These are phyloP conservation scores for Verticillium nonalfalfae DNA, from an alignment of 2,329 filamentous ascomycete genomes.

Conservation along the genomic window DNA sequence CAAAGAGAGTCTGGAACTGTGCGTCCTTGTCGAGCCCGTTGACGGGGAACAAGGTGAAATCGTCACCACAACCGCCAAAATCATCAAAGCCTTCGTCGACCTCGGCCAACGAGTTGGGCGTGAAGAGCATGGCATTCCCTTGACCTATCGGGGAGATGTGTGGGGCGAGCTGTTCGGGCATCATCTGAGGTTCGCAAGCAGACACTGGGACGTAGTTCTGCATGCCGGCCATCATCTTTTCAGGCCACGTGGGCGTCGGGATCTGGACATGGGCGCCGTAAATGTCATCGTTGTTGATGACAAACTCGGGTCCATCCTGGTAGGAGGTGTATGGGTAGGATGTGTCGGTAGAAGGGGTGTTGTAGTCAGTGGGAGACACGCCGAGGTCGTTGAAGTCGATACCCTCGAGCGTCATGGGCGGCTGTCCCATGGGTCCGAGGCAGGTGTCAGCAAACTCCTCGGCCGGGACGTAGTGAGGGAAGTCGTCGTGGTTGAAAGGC, in stretches of 20 bases:
- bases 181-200: slow-evolving; percentile 28
- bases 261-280: slow-evolving; percentile 54
- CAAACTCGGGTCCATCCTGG: slow-evolving; percentile 55
- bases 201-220: slow-evolving; percentile 18
- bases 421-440: slow-evolving; percentile 19
- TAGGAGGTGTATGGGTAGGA: slow-evolving; percentile 48
- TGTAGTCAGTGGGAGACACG: slow-evolving; percentile 43
- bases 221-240: slow-evolving; percentile 8
- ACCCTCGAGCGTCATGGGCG: slow-evolving; percentile 27
- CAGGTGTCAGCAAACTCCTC: slow-evolving; percentile 35
- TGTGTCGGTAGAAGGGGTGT: slow-evolving; percentile 37
- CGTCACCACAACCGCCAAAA: slow-evolving; percentile 35
- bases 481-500: slow-evolving; percentile 25
- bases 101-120: slow-evolving; percentile 54
- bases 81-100: slow-evolving; percentile 63
- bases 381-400: slow-evolving; percentile 30
- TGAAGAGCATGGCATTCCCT: slow-evolving; percentile 62
- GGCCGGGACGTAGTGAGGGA: slow-evolving; percentile 41
- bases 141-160: slow-evolving; percentile 67
- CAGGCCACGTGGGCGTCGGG: slow-evolving; percentile 35
- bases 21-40: slow-evolving; percentile 29
- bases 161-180: slow-evolving; percentile 24
- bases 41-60: slow-evolving; percentile 59
- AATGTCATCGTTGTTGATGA: slow-evolving; percentile 54
- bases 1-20: slow-evolving; percentile 40